Evolutionary conservation across 192 early-diverging fungal genomes (phyloP), one percentile per base, ranked within the genome.

Genomic region (Coemansia umbellata): DNA sequence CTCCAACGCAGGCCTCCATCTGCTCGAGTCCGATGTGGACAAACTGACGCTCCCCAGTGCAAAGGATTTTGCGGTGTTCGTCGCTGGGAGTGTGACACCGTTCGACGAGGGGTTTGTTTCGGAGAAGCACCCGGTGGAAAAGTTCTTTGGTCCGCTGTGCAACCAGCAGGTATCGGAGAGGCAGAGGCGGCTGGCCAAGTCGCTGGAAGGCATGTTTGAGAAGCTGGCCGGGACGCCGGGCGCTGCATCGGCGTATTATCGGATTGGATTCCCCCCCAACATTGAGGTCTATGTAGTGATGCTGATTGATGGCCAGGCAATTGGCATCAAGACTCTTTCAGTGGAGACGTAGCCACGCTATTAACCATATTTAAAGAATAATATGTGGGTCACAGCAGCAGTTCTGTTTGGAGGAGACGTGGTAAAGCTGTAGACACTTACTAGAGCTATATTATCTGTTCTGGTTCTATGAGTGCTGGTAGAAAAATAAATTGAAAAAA

Each of bases 271-370:
- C 21, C 21, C 48, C 36, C 72, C 72, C 0, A 68, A 60, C 33
- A 68, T 75, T 40, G 72, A 75, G 31, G 60, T 75, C 1, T 75
- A 75, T 39, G 72, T 75, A 24, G 72, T 75, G 8, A 75, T 75
- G 65, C 65, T 75, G 4, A 51, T 75, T 17, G 72, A 75, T 28
- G 72, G 72, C 0, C 72, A 75, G 53, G 56, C 58, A 8, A 53
- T 75, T 3, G 72, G 72, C 21, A 63, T 75, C 31, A 75, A 68
- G 39, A 75, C 72, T 22, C 50, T 75, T 9, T 75, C 72, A 8
- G 49, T 75, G 1, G 72, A 75, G 43, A 68, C 72, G 1, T 74
- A 47, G 19, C 13, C n/a, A n/a, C n/a, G n/a, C n/a, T n/a, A n/a
- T n/a, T n/a, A n/a, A n/a, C n/a, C n/a, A n/a, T n/a, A n/a, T n/a